Evolutionary conservation across 1,139 yeast genomes (phyloP).

Genomic region (Yamadazyma oceani): DNA sequence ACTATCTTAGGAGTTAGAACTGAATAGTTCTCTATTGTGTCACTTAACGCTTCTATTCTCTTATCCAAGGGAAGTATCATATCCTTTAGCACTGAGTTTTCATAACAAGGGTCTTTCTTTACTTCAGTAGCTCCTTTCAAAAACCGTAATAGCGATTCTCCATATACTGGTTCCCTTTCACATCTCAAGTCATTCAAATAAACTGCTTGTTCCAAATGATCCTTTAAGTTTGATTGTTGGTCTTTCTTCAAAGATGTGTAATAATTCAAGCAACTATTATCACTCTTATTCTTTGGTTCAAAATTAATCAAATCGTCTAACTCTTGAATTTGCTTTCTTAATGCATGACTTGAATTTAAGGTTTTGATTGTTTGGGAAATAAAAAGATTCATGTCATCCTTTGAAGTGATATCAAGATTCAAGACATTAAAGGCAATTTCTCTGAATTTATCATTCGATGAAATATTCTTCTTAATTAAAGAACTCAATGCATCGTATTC

Average conservation of each 20-base stretch:
- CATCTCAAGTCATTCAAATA: slow-evolving; percentile 69
- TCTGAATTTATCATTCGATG: slow-evolving; percentile 19
- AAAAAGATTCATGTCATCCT: slow-evolving; percentile 48
- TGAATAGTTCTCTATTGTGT: slow-evolving; percentile 70
- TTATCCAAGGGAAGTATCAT: slow-evolving; percentile 42
- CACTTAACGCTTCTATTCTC: slow-evolving; percentile 46
- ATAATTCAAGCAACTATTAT: slow-evolving; percentile 57
- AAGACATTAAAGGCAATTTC: slow-evolving; percentile 54
- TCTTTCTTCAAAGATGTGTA: slow-evolving; percentile 55
- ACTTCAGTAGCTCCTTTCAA: slow-evolving; percentile 19
- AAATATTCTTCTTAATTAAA: slow-evolving; percentile 42
- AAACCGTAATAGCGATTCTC: slow-evolving; percentile 38
- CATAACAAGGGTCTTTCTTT: slow-evolving; percentile 6
- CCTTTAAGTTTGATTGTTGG: slow-evolving; percentile 51
- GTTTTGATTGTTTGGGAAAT: slow-evolving; percentile 46
- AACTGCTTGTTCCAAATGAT: slow-evolving; percentile 53
- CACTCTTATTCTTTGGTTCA: slow-evolving; percentile 25
- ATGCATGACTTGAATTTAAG: slow-evolving; percentile 48
- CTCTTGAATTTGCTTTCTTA: slow-evolving; percentile 43
- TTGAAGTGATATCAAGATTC: slow-evolving; percentile 57
- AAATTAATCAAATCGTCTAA: slow-evolving; percentile 37
- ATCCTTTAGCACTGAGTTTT: slow-evolving; percentile 20
- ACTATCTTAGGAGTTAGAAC: slow-evolving; percentile 89
- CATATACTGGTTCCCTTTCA: slow-evolving; percentile 55
- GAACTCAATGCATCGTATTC: slow-evolving; percentile 46